A percentile compares a stretch with the other conserved stretches of the same genome.
Conservation (phyloP, 2,329 filamentous ascomycete species). For the Paecilomyces niveus region DNA sequence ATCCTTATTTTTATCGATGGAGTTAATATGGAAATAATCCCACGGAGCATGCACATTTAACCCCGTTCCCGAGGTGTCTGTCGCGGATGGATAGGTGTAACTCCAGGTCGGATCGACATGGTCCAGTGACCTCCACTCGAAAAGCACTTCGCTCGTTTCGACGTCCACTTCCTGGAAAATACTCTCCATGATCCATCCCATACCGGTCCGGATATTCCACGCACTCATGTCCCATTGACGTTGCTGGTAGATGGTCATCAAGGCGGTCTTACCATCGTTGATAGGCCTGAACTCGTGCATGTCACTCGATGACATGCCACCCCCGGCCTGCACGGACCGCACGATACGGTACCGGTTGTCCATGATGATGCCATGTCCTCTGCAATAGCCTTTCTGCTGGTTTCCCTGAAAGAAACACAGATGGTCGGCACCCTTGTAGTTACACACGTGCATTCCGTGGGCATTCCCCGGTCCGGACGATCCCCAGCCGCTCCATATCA, state of each 20-base stretch:
- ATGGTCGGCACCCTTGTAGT: constrained; percentile 42
- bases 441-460: constrained; percentile 43
- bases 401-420: constrained; percentile 48
- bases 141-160: constrained; percentile 40
- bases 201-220: constrained; percentile 35
- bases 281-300: constrained; percentile 48
- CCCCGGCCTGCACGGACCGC: constrained; percentile 37
- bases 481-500: constrained; percentile 46
- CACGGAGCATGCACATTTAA: constrained; percentile 38
- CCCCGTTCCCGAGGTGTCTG: constrained; percentile 42
- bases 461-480: constrained; percentile 42
- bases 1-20: constrained; percentile 33
- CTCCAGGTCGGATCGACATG: constrained; percentile 42
- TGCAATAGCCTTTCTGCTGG: constrained; percentile 46
- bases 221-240: constrained; percentile 41
- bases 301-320: constrained; percentile 38
- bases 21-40: constrained; percentile 41
- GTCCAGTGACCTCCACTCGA: constrained; percentile 46
- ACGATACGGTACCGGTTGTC: constrained; percentile 44
- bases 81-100: constrained; percentile 40
- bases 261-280: constrained; percentile 34
- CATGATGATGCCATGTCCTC: constrained; percentile 48
- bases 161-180: constrained; percentile 49
- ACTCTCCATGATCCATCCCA: constrained; percentile 47
- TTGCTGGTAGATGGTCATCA: constrained; percentile 37